A percentile compares a stretch with the other conserved stretches of the same genome.
phyloP scores from a whole-genome alignment of 129 eudicot genomes.

The Ambrosia artemisiifolia region DNA sequence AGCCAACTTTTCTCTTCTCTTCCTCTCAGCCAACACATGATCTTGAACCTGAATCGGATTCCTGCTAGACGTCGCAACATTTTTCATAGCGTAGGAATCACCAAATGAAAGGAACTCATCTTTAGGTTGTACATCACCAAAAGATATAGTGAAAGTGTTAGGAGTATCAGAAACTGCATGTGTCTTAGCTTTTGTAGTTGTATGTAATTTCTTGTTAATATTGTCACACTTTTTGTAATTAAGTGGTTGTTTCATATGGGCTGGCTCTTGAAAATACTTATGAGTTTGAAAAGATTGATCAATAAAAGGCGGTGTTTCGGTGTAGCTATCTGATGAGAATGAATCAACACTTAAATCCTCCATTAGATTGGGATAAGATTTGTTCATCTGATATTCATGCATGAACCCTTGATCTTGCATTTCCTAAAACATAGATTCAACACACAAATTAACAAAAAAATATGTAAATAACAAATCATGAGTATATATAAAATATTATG shows the following conservation, averaged over 20 bases:
- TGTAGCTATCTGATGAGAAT: conserved; percentile 37
- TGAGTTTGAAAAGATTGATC: conserved; percentile 36
- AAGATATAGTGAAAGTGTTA: conserved; percentile 32
- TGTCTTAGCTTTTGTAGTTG: conserved; percentile 17
- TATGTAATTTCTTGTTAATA: conserved; percentile 12
- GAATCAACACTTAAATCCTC: conserved; percentile 39
- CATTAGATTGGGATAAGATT: conserved; percentile 31
- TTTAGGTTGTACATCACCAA: conserved; percentile 32
- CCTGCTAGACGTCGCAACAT: conserved; percentile 18
- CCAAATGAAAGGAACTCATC: conserved; percentile 31
- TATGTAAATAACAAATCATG: not conserved
- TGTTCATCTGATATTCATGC: conserved; percentile 35
- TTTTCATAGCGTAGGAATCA: conserved; percentile 20
- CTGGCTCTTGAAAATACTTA: conserved; percentile 18
- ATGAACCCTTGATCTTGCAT: conserved; percentile 37
- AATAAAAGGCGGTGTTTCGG: conserved; percentile 28
- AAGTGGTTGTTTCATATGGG: conserved; percentile 8
- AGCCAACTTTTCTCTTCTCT: conserved; percentile 58
- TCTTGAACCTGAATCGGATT: conserved; percentile 53
- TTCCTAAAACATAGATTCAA: conserved; percentile 25
- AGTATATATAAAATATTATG: not conserved
- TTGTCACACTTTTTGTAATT: conserved; percentile 17
- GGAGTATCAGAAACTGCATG: conserved; percentile 20
- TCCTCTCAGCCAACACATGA: conserved; percentile 68
- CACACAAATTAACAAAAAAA: not conserved